Percentiles rank a stretch among this genome's conserved stretches.
Evolutionary conservation across 202 grass and related monocot species (phyloP).

Genomic region (Elaeis oleifera): DNA sequence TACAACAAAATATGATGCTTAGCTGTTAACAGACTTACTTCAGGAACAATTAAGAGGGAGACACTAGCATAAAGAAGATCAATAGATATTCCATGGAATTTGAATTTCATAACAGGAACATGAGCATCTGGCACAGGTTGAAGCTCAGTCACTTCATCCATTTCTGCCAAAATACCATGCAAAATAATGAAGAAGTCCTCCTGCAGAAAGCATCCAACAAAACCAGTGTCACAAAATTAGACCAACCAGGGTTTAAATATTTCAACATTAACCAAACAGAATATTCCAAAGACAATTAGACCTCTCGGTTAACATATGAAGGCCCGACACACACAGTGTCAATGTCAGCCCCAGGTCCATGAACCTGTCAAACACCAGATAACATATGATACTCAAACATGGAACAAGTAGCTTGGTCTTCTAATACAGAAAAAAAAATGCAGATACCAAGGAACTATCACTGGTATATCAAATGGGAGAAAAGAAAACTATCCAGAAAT

Average conservation of each 20-base stretch:
- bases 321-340: constrained; percentile 94
- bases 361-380: constrained; percentile 39
- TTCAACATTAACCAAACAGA: neutral
- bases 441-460: neutral
- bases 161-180: constrained; percentile 65
- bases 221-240: neutral
- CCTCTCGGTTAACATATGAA: constrained; percentile 95
- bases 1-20: constrained; percentile 1
- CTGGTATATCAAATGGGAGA: neutral
- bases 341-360: constrained; percentile 85
- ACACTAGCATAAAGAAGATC: constrained; percentile 95
- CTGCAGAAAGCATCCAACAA: constrained; percentile 31
- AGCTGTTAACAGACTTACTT: constrained; percentile 28
- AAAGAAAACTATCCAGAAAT: neutral
- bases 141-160: constrained; percentile 66
- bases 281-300: constrained; percentile 12
- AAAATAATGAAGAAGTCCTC: constrained; percentile 96
- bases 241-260: constrained; percentile 8
- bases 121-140: constrained; percentile 91
- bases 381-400: too few relatives aligned
- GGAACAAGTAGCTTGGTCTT: too few relatives aligned
- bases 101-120: constrained; percentile 98
- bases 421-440: too few relatives aligned
- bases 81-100: constrained; percentile 90
- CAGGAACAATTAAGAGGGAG: constrained; percentile 74